Conservation (phyloP, 192 early-diverging fungal genomes). For the Funneliformis geosporum region DNA sequence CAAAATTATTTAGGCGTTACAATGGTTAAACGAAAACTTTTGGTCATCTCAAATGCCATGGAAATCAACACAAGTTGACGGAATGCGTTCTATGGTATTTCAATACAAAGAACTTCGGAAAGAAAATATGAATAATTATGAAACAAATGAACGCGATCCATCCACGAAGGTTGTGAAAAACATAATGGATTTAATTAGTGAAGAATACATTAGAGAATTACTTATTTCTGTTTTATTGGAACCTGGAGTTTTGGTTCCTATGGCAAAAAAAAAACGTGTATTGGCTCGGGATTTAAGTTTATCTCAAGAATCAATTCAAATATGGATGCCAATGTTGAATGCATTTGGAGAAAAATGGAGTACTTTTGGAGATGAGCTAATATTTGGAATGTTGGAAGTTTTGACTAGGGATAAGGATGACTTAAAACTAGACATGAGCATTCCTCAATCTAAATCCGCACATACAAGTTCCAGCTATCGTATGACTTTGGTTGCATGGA, state of each 20-base stretch:
- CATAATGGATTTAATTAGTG: slow-evolving; percentile 42
- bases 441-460: background rate
- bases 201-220: slow-evolving; percentile 46
- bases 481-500: slow-evolving; percentile 53
- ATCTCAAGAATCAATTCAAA: slow-evolving; percentile 38
- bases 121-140: slow-evolving; percentile 28
- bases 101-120: slow-evolving; percentile 19
- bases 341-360: slow-evolving; percentile 42
- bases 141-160: background rate
- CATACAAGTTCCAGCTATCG: slow-evolving; percentile 11
- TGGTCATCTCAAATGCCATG: slow-evolving; percentile 48
- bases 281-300: slow-evolving; percentile 42
- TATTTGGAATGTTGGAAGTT: slow-evolving; percentile 35
- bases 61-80: slow-evolving; percentile 27
- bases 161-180: slow-evolving; percentile 36
- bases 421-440: background rate
- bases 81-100: slow-evolving; percentile 34
- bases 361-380: slow-evolving; percentile 37
- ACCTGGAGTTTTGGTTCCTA: slow-evolving; percentile 58
- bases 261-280: slow-evolving; percentile 48
- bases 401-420: slow-evolving; percentile 30
- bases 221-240: slow-evolving; percentile 57
- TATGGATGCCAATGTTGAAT: slow-evolving; percentile 48
- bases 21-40: slow-evolving; percentile 58
- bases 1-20: slow-evolving; percentile 46